Evolutionary conservation across 257 asterid genomes (phyloP), one percentile per base, ranked within the genome.

Genomic region (Prunella vulgaris): DNA sequence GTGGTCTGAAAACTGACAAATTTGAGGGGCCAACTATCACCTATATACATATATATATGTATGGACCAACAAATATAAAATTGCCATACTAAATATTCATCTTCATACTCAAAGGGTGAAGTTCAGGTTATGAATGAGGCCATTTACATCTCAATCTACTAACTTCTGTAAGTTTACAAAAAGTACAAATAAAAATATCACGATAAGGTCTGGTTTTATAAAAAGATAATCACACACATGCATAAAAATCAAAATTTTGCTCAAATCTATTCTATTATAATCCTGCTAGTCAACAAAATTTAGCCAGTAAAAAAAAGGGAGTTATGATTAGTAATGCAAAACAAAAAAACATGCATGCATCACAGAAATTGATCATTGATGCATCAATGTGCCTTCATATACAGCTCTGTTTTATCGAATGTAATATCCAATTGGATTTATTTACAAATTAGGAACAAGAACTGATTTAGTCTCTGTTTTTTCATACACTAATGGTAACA

Each of bases 321-420:
- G 17, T 30, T 21, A 10, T 10, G 32, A 72, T 60, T 15, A 60
- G 20, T 37, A 60, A 38, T n/a, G 9, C 70, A 54, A 52, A 68
- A 48, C 42, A 51, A 48, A 4, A 64, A 22, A 14, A 66, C 37
- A 32, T 33, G 66, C 71, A 72, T 58, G 64, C 72, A 69, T 24
- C 56, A 58, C 28, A 5, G 33, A 18, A 5, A 57, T n/a, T n/a
- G 14, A 59, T 22, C 12, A 65, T 8, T 21, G 48, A 62, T 63
- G 30, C 42, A 37, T 59, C 64, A 59, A 72, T 72, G 46, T 60
- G 5, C 74, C 57, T 17, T 42, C 73, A 54, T 20, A 21, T 25
- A 64, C 49, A 68, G 32, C 49, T 24, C 13, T 46, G 4, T 62
- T 44, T 60, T 15, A 63, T 52, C 25, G 40, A 32, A n/a, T 38